Evolutionary conservation across 192 early-diverging fungal genomes (phyloP).

Genomic region (Backusella morwellensis): DNA sequence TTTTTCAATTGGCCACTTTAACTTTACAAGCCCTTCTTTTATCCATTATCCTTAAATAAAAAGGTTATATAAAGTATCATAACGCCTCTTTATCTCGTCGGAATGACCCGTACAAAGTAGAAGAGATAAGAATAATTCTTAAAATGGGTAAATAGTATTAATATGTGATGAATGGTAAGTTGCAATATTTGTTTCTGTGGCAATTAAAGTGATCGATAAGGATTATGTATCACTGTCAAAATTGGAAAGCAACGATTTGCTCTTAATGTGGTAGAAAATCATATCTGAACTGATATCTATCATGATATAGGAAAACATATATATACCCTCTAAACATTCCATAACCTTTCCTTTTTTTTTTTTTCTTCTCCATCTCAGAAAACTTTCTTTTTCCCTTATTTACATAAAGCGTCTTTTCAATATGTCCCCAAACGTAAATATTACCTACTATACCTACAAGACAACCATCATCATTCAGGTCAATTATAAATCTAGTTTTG

Average conservation of each 20-base stretch:
- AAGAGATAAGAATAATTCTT: neutral
- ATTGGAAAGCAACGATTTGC: neutral
- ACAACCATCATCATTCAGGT: neutral
- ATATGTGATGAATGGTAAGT: neutral
- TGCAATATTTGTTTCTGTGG: neutral
- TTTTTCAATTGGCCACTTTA: neutral
- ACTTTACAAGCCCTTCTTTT: neutral
- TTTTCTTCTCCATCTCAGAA: neutral
- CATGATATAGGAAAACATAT: neutral
- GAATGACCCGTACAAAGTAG: conserved; percentile 3
- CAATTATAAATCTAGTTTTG: neutral
- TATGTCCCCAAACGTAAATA: neutral
- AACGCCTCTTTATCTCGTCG: neutral
- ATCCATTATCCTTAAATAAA: conserved; percentile 9
- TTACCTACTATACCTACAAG: neutral
- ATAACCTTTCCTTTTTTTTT: neutral
- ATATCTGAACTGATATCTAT: conserved; percentile 4
- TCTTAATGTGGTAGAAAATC: neutral
- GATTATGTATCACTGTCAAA: neutral
- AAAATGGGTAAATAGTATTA: neutral
- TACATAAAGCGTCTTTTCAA: neutral
- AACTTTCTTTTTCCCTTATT: neutral
- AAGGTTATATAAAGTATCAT: no score
- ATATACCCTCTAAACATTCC: neutral
- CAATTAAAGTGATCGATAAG: conserved; percentile 5